Evolutionary conservation across 78 protist species (phyloP).

Genomic region (Pigoraptor vietnamica): DNA sequence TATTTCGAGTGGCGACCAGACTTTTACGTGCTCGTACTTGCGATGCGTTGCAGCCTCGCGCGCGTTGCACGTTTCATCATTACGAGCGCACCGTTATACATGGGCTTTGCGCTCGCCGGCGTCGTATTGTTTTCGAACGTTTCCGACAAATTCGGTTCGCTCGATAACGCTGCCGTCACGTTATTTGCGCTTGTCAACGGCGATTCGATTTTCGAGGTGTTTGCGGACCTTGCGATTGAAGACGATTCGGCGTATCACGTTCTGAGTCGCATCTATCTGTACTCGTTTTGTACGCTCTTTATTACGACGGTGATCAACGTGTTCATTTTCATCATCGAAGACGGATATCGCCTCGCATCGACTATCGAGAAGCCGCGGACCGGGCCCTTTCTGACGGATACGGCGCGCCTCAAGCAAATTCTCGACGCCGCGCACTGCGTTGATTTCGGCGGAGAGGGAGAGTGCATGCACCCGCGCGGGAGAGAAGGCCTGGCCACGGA

Average conservation of each 20-base stretch:
- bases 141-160: background rate
- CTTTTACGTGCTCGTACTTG: slow-evolving; percentile 7
- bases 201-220: background rate
- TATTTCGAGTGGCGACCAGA: background rate
- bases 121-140: background rate
- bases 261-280: background rate
- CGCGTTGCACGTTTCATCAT: background rate
- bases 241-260: background rate
- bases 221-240: background rate
- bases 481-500: background rate
- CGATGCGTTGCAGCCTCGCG: background rate
- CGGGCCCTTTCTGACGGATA: background rate
- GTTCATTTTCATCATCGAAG: slow-evolving; percentile 12
- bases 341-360: background rate
- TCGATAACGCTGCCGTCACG: background rate
- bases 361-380: background rate
- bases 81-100: background rate
- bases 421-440: background rate
- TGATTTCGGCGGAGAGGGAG: background rate
- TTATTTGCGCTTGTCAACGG: slow-evolving; percentile 12
- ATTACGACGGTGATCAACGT: slow-evolving; percentile 3
- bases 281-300: background rate
- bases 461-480: background rate
- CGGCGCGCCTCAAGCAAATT: background rate
- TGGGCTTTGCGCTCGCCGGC: background rate